Evolutionary conservation across 805 yeast genomes (phyloP), one percentile per base, ranked within the genome.

Genomic region (Cyberlindnera veronae): DNA sequence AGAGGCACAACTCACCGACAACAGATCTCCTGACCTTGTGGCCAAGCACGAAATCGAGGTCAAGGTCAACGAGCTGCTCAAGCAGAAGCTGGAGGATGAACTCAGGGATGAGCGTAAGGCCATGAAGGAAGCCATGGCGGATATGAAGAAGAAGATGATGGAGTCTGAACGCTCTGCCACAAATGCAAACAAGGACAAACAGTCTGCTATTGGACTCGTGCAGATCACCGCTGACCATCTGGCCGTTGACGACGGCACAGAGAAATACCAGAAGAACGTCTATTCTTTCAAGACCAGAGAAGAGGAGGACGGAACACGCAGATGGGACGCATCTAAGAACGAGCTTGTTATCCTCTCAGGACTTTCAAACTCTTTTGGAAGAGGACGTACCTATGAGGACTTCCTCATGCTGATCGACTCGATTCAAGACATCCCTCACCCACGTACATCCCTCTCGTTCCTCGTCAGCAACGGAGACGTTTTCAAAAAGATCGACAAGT

Each of bases 51-150:
- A 34, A 37, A 45, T 50, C 18, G 51, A 50, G 39, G 27, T 12
- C 23, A 36, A 45, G 35, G 54, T 50, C 19, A 47, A 47, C 29
- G 49, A 46, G 31, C 39, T 46, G 21, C 34, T 51, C 19, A 45
- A 49, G 38, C 39, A 48, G 38, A 49, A 49, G 28, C 15, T 54
- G 10, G 49, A 43, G 4, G 40, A 29, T 9, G 49, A 48, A 24
- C 16, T 49, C 14, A 26, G 35, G 20, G 16, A 14, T 6, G 50
- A 49, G 32, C 29, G 51, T 3, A 19, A 36, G 10, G 44, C 38
- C 26, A n/a, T 43, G 40, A 32, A 40, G 35, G 22, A 29, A 15
- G 19, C 13, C 20, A 12, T 33, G 17, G 21, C 29, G 3, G 41
- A 38, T 29, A 29, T 36, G 29, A 24, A 29, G 16, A 18, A 22